Evolutionary conservation across 2,329 filamentous ascomycete genomes (phyloP).

Genomic region (Fusarium sp.): DNA sequence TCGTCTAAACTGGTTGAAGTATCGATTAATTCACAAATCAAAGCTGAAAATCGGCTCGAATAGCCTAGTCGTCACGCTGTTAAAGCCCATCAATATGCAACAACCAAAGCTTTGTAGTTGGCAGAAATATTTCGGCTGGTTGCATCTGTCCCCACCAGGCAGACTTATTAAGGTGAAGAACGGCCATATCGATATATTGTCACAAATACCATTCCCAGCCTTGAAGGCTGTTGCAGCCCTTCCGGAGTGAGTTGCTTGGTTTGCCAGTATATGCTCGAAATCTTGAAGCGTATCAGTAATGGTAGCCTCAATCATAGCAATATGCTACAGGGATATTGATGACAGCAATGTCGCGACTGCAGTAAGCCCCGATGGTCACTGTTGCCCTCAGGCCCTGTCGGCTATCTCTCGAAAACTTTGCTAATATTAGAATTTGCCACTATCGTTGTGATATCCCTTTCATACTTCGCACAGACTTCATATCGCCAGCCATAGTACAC

Average conservation of each 20-base stretch:
- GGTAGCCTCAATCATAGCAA: neutral
- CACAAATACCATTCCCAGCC: neutral
- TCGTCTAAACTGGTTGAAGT: neutral
- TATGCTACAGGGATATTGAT: conserved; percentile 15
- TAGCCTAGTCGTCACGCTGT: conserved; percentile 5
- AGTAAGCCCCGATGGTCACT: conserved; percentile 12
- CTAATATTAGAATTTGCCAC: conserved; percentile 33
- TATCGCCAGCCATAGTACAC: conserved; percentile 1
- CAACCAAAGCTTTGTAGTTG: conserved; percentile 12
- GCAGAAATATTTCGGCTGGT: conserved; percentile 11
- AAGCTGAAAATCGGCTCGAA: neutral
- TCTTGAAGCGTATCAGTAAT: neutral
- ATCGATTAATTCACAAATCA: neutral
- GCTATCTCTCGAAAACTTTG: conserved; percentile 20
- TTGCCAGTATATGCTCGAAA: neutral
- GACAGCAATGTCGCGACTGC: conserved; percentile 21
- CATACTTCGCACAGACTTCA: conserved; percentile 13
- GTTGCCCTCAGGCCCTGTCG: conserved; percentile 3
- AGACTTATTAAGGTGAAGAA: neutral
- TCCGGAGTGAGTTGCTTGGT: neutral
- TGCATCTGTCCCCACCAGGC: conserved; percentile 14
- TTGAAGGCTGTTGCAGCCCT: neutral
- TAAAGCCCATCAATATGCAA: conserved; percentile 20
- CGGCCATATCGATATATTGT: conserved; percentile 6
- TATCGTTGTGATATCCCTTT: conserved; percentile 27